These are phyloP conservation scores for Omphalea diandra DNA, from an alignment of 441 rosid genomes.

Conservation along the genomic window DNA sequence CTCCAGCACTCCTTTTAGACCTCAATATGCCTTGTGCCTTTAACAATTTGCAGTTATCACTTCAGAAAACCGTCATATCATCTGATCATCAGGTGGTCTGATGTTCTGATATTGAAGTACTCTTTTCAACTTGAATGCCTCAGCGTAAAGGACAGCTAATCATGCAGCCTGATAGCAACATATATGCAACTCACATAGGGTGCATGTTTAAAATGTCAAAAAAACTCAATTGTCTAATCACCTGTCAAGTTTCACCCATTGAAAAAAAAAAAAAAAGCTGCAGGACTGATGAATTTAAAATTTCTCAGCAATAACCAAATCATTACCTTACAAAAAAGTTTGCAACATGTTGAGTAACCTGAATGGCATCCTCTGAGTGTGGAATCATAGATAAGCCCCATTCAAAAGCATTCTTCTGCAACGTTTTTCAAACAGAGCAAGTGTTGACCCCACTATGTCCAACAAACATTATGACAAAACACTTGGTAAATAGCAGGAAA, in stretches of 20 bases:
- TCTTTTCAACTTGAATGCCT: background rate
- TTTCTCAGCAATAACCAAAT: conserved; percentile 4
- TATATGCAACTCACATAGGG: background rate
- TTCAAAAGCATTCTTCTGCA: conserved; percentile 95
- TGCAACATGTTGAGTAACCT: conserved; percentile 78
- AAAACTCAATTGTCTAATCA: background rate
- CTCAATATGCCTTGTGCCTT: no score
- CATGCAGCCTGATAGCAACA: background rate
- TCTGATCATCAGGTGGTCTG: background rate
- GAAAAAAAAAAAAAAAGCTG: background rate
- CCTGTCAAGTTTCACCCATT: no score
- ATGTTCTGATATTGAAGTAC: background rate
- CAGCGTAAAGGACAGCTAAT: no score
- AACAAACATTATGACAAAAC: background rate
- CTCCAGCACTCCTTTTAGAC: no score
- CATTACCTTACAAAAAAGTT: conserved; percentile 74
- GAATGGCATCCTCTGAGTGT: conserved; percentile 86
- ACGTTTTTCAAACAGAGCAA: background rate
- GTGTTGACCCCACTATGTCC: background rate
- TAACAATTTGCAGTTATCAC: no score
- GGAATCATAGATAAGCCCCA: conserved; percentile 83
- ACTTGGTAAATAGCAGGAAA: background rate
- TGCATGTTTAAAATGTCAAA: background rate
- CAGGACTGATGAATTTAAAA: background rate
- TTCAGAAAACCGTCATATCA: no score